phyloP scores from a whole-genome alignment of 148 eudicot genomes.

The Silene uniflora region DNA sequence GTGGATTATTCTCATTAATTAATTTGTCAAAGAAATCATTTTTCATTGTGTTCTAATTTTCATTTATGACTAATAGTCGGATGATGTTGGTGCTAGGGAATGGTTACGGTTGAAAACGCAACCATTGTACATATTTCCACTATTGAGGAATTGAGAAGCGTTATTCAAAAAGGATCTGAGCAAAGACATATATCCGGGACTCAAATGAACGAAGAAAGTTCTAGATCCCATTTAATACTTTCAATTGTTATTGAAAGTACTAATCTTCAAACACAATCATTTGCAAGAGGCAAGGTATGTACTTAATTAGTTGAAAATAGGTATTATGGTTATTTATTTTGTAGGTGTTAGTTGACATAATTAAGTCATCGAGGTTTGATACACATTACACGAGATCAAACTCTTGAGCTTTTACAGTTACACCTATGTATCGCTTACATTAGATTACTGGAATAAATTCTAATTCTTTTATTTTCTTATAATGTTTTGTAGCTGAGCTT shows the following conservation, averaged over 20 bases:
- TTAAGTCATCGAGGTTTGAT: too few species aligned
- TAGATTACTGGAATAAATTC: too few species aligned
- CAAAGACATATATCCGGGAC: slow-evolving; percentile 93
- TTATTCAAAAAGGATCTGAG: slow-evolving; percentile 88
- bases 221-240: slow-evolving; percentile 89
- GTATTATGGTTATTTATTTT: neutral
- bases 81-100: slow-evolving; percentile 46
- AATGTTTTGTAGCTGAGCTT: slow-evolving; percentile 62
- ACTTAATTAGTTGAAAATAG: neutral
- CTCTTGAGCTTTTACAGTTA: too few species aligned
- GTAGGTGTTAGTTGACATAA: neutral
- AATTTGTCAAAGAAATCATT: neutral
- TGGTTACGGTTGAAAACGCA: slow-evolving; percentile 92
- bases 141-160: slow-evolving; percentile 56
- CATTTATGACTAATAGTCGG: neutral
- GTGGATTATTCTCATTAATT: too few species aligned
- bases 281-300: slow-evolving; percentile 91
- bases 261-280: slow-evolving; percentile 88
- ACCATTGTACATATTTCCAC: slow-evolving; percentile 57
- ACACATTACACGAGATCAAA: too few species aligned
- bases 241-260: slow-evolving; percentile 90
- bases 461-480: too few species aligned
- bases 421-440: neutral
- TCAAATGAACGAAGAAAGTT: slow-evolving; percentile 94
- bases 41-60: neutral